A percentile compares a stretch with the other conserved stretches of the same genome.
Conservation (phyloP, 1,284 basidiomycete genomes). For the Cryptococcus sp. region DNA sequence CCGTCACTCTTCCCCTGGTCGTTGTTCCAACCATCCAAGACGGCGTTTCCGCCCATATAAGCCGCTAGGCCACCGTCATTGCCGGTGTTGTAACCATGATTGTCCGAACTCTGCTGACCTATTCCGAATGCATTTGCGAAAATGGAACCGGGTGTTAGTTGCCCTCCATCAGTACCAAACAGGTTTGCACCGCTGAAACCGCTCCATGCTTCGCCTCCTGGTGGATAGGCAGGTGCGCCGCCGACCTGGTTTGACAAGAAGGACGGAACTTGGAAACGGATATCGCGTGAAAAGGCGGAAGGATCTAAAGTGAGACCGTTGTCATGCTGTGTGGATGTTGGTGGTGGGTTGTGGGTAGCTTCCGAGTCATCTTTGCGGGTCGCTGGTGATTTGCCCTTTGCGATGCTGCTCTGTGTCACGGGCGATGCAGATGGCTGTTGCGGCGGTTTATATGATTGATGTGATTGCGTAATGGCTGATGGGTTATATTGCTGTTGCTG, state of each 20-base stretch:
- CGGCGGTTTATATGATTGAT: slow-evolving; percentile 2
- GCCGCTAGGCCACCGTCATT: slow-evolving; percentile 24
- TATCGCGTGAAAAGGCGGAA: slow-evolving; percentile 42
- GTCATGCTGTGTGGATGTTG: slow-evolving; percentile 7
- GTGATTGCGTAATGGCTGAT: slow-evolving; percentile 10
- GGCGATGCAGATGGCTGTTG: background rate
- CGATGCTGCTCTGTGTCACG: background rate
- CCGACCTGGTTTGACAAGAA: slow-evolving; percentile 38
- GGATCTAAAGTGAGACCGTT: slow-evolving; percentile 41
- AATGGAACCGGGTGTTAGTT: slow-evolving; percentile 27
- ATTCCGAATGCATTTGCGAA: slow-evolving; percentile 23
- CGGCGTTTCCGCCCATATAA: slow-evolving; percentile 20
- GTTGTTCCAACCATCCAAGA: slow-evolving; percentile 17
- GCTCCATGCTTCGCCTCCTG: slow-evolving; percentile 48
- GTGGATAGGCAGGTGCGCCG: slow-evolving; percentile 41
- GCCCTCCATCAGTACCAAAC: slow-evolving; percentile 19
- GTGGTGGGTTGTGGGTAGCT: background rate
- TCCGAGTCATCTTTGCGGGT: background rate
- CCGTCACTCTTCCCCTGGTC: slow-evolving; percentile 6
- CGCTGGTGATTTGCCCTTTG: slow-evolving; percentile 27
- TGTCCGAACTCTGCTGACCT: slow-evolving; percentile 6
- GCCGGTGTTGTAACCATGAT: slow-evolving; percentile 4
- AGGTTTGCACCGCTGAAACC: slow-evolving; percentile 34
- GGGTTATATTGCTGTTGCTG: slow-evolving; percentile 15
- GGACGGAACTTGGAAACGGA: slow-evolving; percentile 45